These are phyloP conservation scores for Fusarium veterinarium DNA, from an alignment of 2,329 filamentous ascomycete genomes.

Conservation along the genomic window DNA sequence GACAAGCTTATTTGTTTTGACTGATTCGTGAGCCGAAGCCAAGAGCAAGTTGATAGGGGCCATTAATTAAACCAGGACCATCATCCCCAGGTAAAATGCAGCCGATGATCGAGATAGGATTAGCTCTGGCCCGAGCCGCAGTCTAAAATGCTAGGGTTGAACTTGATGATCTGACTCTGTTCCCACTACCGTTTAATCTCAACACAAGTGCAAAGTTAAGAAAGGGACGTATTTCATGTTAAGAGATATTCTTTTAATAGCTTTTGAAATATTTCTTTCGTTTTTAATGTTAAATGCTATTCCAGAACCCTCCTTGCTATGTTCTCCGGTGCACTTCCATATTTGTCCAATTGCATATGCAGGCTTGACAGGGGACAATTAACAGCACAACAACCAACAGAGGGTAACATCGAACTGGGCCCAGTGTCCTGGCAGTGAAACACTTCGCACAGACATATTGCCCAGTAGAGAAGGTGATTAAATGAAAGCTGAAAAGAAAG, in stretches of 20 bases:
- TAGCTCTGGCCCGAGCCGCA: not conserved
- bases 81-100: not conserved
- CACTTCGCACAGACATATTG: accelerated
- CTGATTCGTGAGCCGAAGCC: not conserved
- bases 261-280: too few relatives aligned
- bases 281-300: not conserved
- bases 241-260: too few relatives aligned
- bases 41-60: accelerated
- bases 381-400: not conserved
- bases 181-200: too few relatives aligned
- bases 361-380: not conserved
- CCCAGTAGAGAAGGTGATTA: not conserved
- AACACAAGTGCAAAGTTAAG: accelerated
- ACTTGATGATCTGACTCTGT: not conserved
- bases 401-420: not conserved
- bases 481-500: not conserved
- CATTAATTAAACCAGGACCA: not conserved
- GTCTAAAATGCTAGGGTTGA: accelerated
- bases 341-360: not conserved
- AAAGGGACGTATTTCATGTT: not conserved
- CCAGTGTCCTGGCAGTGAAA: accelerated
- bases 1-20: not conserved
- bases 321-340: not conserved
- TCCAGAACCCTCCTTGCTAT: accelerated
- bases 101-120: accelerated